Evolutionary conservation across 2,329 filamentous ascomycete species (phyloP).

Genomic region (Macrophomina phaseolina): DNA sequence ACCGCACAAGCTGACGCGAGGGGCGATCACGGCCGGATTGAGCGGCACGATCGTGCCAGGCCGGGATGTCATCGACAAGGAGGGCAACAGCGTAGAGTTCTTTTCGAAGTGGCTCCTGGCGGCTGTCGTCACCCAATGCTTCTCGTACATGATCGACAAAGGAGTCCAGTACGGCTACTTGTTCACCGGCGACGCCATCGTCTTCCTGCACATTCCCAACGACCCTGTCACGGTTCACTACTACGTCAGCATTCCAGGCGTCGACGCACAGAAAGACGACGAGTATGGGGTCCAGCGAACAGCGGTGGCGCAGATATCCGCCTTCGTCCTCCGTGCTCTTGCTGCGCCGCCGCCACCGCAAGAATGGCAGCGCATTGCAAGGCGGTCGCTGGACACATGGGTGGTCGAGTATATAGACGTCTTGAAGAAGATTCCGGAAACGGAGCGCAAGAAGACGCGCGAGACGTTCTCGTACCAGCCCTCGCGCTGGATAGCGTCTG

Average conservation of each 20-base stretch:
- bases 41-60: conserved; percentile 37
- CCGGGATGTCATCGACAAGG: conserved; percentile 31
- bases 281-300: conserved; percentile 38
- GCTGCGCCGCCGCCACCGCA: conserved; percentile 29
- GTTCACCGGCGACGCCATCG: conserved; percentile 51
- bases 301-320: conserved; percentile 40
- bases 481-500: background rate
- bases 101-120: conserved; percentile 46
- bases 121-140: conserved; percentile 43
- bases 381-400: conserved; percentile 32
- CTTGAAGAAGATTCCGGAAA: conserved; percentile 33
- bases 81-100: conserved; percentile 38
- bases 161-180: conserved; percentile 54
- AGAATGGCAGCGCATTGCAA: too few species aligned
- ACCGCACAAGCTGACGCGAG: conserved; percentile 32
- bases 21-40: conserved; percentile 44
- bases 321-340: conserved; percentile 39
- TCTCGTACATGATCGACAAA: conserved; percentile 51
- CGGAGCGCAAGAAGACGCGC: background rate
- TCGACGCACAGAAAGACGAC: conserved; percentile 37
- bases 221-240: conserved; percentile 41
- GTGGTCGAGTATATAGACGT: conserved; percentile 35
- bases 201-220: conserved; percentile 50
- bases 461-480: conserved; percentile 32
- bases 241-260: conserved; percentile 39